Base-by-base conservation (phyloP, 805 yeast genomes). In the Jamesozyma gamospora region DNA sequence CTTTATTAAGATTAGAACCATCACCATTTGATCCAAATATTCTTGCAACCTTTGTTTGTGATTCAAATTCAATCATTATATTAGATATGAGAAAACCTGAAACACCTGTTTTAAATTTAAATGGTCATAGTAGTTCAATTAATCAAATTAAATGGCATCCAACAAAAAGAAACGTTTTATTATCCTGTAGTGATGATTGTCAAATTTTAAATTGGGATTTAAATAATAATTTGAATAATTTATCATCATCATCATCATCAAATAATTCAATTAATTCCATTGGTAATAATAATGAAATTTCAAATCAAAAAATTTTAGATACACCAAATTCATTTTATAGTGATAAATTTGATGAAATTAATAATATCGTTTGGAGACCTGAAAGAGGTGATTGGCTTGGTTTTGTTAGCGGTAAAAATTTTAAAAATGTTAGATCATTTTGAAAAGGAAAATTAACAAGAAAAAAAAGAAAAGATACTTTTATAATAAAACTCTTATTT, bases 51-150 rank as follows among this genome's bases (percentile, higher is more conserved):
- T 69, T 88, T 43, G 88, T 84, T 5, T 75, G 77, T 32, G 76
- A 80, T 52, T 77, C 85, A 18, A 72, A 73, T 48, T 67, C 70
- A 39, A 74, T 87, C 4, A 66, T 77, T 19, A 67, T 90, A 11
- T 67, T 92, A 41, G 98, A 90, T 59, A 74, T 88, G 67, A 70
- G 98, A 44, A 77, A 79, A 56, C 95, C 96, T 0, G 95, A 95
- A 3, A 58, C 77, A 2, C 96, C 97, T 0, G 69, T 82, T 1
- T 61, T 72, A n/a, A 71, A 74, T 0, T 66, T 90, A 32, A 76
- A 77, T 28, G 88, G 81, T 13, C 94, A 81, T 56, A 52, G 63
- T 21, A 75, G 77, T 0, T 68, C 82, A 1, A 74, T 90, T 18
- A 90, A 90, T 55, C 69, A 77, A 46, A 72, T 88, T 14, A 62